A percentile compares a stretch with the other conserved stretches of the same genome.
phyloP scores from a whole-genome alignment of 805 yeast species.

The Wickerhamomyces xylosicus region DNA sequence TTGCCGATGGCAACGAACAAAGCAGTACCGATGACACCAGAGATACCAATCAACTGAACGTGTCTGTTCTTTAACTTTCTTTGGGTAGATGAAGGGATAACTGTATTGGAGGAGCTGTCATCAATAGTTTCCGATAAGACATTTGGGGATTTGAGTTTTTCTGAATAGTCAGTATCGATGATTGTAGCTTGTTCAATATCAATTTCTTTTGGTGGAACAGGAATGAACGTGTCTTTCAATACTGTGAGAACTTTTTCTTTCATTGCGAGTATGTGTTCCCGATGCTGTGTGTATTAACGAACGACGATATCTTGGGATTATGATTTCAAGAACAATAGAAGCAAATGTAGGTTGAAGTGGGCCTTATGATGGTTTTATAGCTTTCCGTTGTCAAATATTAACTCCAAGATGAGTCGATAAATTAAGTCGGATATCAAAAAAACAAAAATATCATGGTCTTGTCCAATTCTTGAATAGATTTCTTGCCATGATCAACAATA shows the following conservation, averaged over 20 bases:
- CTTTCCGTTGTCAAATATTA: no score
- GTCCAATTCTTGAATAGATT: not conserved
- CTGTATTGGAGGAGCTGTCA: not conserved
- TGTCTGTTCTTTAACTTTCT: constrained; percentile 57
- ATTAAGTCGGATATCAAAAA: no score
- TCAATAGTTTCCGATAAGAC: not conserved
- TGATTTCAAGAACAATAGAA: no score
- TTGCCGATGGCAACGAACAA: constrained; percentile 64
- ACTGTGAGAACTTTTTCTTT: not conserved
- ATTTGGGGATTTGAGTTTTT: not conserved
- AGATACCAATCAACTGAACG: constrained; percentile 68
- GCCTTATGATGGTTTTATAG: no score
- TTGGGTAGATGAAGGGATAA: constrained; percentile 21
- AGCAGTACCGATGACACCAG: constrained; percentile 79
- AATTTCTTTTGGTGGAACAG: constrained; percentile 11
- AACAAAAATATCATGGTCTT: not conserved
- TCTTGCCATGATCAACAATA: no score
- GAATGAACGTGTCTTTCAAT: constrained; percentile 14
- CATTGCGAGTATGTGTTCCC: no score
- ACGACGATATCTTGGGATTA: no score
- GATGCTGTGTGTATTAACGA: no score
- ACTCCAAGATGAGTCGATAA: no score
- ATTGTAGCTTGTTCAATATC: not conserved
- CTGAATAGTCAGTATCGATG: not conserved
- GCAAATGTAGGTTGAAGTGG: no score